Conservation (phyloP, 2,329 filamentous ascomycete species). For the Aspergillus glaucus region DNA sequence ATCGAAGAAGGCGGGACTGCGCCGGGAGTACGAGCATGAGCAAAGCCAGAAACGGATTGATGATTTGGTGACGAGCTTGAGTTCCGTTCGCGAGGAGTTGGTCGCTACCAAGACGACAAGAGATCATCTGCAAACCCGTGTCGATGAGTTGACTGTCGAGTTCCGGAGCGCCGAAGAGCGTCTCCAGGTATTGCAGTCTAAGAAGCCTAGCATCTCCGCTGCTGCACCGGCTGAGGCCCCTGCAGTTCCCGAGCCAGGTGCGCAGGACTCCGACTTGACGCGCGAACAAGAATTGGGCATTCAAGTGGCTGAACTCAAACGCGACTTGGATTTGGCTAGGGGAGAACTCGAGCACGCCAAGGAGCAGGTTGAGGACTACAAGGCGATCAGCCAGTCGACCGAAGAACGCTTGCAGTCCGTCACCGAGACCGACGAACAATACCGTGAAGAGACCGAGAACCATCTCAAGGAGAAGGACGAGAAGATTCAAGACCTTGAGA, state of each 20-base stretch:
- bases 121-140: constrained; percentile 81
- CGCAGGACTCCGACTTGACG: constrained; percentile 55
- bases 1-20: constrained; percentile 69
- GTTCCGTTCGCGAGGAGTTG: constrained; percentile 78
- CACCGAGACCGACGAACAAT: constrained; percentile 75
- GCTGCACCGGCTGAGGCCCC: constrained; percentile 40
- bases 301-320: constrained; percentile 79
- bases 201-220: constrained; percentile 61
- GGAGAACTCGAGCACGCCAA: constrained; percentile 76
- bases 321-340: constrained; percentile 74
- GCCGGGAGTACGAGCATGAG: constrained; percentile 84
- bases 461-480: constrained; percentile 70
- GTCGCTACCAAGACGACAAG: constrained; percentile 78
- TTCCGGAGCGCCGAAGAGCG: constrained; percentile 85
- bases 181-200: constrained; percentile 71
- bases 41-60: constrained; percentile 89
- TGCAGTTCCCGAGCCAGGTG: constrained; percentile 38
- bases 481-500: constrained; percentile 73
- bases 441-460: constrained; percentile 76
- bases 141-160: constrained; percentile 84
- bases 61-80: constrained; percentile 73
- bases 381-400: constrained; percentile 74
- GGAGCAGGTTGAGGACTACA: constrained; percentile 79
- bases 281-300: constrained; percentile 73
- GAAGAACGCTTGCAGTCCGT: constrained; percentile 82